Base-by-base conservation (phyloP, 192 early-diverging fungal genomes). In the Lobosporangium transversale region DNA sequence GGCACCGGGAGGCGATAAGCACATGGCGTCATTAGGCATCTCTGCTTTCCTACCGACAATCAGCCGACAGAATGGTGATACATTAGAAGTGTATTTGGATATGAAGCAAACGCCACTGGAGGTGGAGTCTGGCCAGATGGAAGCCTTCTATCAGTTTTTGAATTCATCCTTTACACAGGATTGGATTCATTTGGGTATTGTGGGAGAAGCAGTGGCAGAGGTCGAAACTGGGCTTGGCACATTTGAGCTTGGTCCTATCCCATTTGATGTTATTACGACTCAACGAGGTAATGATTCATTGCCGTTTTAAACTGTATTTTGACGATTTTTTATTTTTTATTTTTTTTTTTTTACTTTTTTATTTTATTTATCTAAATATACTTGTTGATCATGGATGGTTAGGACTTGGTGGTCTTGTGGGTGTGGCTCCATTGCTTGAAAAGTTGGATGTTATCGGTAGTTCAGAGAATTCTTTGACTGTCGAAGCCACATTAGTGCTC, bases 201-300 rank as follows among this genome's bases (percentile, higher is more conserved):
- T 53, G 24, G 73, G 73, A 11, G 65, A 67, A 40, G 63, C 73
- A 9, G 14, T 42, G 26, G 73, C 73, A 1, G 29, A 67, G 53
- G 73, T 76, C 8, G 73, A 76, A 27, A 52, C 45, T 23, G 73
- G 73, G 18, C 58, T 76, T 23, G 73, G 73, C 4, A 76, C 43
- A 0, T 76, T 76, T 57, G 73, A 76, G 53, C 58, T 76, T 21
- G 73, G 73, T 11, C 73, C 73, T 1, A 76, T 76, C 9, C 31
- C 58, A 17, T 76, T 76, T 36, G 59, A 76, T 14, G 73, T 76
- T 17, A 26, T 61, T 14, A 67, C 59, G 10, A 52, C 20, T 6
- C 73, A 76, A 53, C 53, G 51, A 58, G 73, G 73, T 67, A 56
- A 61, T 20, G 47, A 17, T 21, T 21, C 23, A 21, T n/a, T n/a